Conservation (phyloP, 2,329 filamentous ascomycete species). For the Septoria petroselini region DNA sequence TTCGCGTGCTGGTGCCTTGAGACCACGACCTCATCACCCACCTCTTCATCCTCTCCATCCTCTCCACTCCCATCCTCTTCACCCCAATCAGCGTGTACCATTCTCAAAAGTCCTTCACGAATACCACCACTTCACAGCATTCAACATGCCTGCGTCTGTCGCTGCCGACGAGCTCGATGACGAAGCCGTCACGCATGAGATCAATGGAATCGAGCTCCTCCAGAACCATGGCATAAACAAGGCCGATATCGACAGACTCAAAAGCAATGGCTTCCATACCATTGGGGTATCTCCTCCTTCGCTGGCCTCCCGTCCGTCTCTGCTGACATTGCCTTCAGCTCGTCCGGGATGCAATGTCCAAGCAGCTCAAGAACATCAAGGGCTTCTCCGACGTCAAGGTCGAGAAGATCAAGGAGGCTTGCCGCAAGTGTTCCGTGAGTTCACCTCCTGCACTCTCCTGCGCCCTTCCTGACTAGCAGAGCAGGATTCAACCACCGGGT, state of each 20-base stretch:
- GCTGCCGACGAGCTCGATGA: conserved; percentile 54
- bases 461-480: conserved; percentile 13
- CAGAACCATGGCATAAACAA: conserved; percentile 65
- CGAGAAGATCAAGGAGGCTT: conserved; percentile 67
- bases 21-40: too few species aligned
- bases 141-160: conserved; percentile 52
- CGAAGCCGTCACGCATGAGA: conserved; percentile 45
- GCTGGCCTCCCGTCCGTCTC: background rate
- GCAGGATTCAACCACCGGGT: conserved; percentile 58
- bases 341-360: conserved; percentile 59
- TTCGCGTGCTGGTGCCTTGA: too few species aligned
- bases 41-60: too few species aligned
- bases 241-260: conserved; percentile 64
- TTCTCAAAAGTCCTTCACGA: too few species aligned
- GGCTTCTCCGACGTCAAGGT: conserved; percentile 69
- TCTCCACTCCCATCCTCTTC: too few species aligned
- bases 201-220: conserved; percentile 64
- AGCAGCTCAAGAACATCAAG: conserved; percentile 63
- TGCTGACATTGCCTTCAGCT: conserved; percentile 43
- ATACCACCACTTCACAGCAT: background rate
- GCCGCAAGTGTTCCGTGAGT: conserved; percentile 57
- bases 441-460: background rate
- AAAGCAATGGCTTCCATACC: conserved; percentile 61
- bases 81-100: too few species aligned
- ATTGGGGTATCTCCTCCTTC: conserved; percentile 51